phyloP scores from a whole-genome alignment of 1,284 basidiomycete genomes.

The Wolfiporia cocos region DNA sequence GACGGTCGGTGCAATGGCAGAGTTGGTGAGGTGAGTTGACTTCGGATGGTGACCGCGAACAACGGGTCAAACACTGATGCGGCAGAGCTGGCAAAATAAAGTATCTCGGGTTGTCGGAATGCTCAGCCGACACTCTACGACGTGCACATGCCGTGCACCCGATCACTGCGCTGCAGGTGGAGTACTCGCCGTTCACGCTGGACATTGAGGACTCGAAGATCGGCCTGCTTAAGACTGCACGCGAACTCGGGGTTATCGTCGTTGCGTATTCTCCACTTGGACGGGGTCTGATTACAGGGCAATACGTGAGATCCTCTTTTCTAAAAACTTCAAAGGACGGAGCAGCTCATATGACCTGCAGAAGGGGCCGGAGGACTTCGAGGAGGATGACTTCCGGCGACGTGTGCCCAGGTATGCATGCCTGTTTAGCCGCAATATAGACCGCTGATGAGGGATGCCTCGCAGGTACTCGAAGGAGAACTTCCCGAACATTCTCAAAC shows the following conservation, averaged over 20 bases:
- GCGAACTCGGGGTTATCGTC: constrained; percentile 47
- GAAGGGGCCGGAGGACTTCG: constrained; percentile 33
- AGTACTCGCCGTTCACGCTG: constrained; percentile 56
- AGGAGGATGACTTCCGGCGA: constrained; percentile 39
- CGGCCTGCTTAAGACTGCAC: constrained; percentile 39
- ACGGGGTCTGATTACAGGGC: constrained; percentile 56
- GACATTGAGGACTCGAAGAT: constrained; percentile 45
- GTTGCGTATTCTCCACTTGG: constrained; percentile 61
- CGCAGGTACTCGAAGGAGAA: constrained; percentile 33
- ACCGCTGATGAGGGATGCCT: too few relatives aligned
- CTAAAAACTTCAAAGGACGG: too few relatives aligned
- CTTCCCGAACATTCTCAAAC: constrained; percentile 35
- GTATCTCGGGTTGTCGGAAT: constrained; percentile 59
- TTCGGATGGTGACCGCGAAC: too few relatives aligned
- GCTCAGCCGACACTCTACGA: constrained; percentile 49
- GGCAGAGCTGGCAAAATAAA: constrained; percentile 52
- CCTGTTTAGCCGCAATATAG: constrained; percentile 31
- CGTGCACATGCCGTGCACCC: constrained; percentile 58
- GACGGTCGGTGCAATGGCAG: constrained; percentile 40
- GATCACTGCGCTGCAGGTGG: constrained; percentile 57
- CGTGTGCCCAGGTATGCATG: constrained; percentile 35
- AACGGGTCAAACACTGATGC: neutral
- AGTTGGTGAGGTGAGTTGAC: constrained; percentile 43
- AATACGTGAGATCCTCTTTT: constrained; percentile 28
- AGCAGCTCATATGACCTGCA: too few relatives aligned